Evolutionary conservation across 2,329 filamentous ascomycete genomes (phyloP).

Genomic region (Paracorniculantispora psalliotae): DNA sequence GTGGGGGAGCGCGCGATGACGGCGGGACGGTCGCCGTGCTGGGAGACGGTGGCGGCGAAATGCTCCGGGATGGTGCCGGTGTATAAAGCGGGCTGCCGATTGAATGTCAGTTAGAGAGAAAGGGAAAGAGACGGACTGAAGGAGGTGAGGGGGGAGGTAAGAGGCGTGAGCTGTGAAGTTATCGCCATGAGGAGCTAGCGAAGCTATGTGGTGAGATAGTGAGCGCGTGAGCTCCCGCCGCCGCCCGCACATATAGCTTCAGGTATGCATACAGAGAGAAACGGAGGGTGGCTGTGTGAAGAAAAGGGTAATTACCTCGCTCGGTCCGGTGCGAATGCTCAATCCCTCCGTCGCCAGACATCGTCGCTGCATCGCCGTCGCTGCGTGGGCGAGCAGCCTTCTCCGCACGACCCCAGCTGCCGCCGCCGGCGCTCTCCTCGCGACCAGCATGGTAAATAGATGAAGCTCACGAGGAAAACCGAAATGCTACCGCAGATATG

Average conservation of each 20-base stretch:
- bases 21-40: conserved; percentile 59
- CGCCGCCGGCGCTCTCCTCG: not conserved
- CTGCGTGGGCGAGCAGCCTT: not conserved
- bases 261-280: too few relatives aligned
- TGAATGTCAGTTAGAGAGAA: not conserved
- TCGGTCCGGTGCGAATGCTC: conserved; percentile 17
- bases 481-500: too few relatives aligned
- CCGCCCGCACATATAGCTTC: too few relatives aligned
- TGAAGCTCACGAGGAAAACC: too few relatives aligned
- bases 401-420: conserved; percentile 5
- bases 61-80: conserved; percentile 66
- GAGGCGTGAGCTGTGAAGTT: too few relatives aligned
- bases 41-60: conserved; percentile 60
- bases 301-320: conserved; percentile 9
- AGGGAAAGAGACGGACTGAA: not conserved
- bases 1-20: conserved; percentile 45
- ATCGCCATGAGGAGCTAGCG: too few relatives aligned
- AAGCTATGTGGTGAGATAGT: too few relatives aligned
- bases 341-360: conserved; percentile 11
- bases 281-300: too few relatives aligned
- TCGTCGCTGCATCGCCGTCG: conserved; percentile 9
- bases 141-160: too few relatives aligned
- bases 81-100: conserved; percentile 57
- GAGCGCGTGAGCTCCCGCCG: too few relatives aligned
- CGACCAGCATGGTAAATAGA: not conserved